Conservation (phyloP, 2,329 filamentous ascomycete genomes). For the Fusarium ramigenum region DNA sequence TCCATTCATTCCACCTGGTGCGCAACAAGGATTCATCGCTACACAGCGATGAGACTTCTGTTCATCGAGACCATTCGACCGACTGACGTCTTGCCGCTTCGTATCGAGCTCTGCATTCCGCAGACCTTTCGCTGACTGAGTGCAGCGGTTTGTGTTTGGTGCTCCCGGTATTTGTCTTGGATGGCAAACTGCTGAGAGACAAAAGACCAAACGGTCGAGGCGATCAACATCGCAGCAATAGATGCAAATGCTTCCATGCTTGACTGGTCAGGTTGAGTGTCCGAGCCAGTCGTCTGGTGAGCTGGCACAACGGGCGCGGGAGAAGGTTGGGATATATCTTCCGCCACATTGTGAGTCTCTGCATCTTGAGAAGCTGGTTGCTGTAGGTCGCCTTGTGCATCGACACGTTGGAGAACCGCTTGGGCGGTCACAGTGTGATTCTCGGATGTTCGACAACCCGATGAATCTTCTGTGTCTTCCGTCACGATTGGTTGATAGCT, state of each 20-base stretch:
- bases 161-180: neutral
- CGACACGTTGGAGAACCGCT: neutral
- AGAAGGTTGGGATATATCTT: constrained; percentile 11
- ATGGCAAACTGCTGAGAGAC: neutral
- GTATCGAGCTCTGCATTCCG: constrained; percentile 1
- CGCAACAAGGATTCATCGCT: neutral
- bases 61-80: constrained; percentile 15
- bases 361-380: constrained; percentile 10
- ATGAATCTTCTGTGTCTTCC: neutral
- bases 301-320: neutral
- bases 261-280: neutral
- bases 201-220: constrained; percentile 17
- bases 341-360: constrained; percentile 24
- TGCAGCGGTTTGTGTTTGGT: neutral
- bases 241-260: neutral
- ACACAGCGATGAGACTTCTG: constrained; percentile 26
- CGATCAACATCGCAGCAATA: constrained; percentile 13
- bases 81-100: constrained; percentile 4
- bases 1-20: neutral
- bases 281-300: neutral
- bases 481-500: neutral
- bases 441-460: neutral
- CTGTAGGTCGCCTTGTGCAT: neutral
- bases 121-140: neutral
- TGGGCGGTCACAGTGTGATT: neutral